Base-by-base conservation (phyloP, 345 rosid genomes). In the Lepidium didymum region DNA sequence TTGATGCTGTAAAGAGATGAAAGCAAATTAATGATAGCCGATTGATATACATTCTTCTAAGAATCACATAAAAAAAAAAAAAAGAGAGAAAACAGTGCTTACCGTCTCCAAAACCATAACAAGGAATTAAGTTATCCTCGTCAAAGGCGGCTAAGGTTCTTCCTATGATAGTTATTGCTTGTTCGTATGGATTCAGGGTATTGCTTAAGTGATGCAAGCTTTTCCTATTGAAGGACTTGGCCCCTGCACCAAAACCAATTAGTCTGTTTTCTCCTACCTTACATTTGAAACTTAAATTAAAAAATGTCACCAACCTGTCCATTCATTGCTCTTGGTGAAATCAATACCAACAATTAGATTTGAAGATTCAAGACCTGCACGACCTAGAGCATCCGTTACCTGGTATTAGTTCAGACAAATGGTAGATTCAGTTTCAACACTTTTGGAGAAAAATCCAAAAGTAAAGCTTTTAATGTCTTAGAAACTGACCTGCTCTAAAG, bases 81-180 rank as follows among this genome's bases (percentile, higher is more conserved):
- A 69, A 3, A 9, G 49, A 42, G 44, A 12, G 13, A 34, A 7
- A 56, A 38, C 15, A 74, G 38, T 71, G 72, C 49, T 15, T 80
- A 94, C 97, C 96, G 70, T 94, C 99, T 66, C 99, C 99, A 70
- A 94, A 94, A 65, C 99, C 99, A 61, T 56, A 94, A 72, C 99
- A 94, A 10, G 99, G 99, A 85, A 94, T 91, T 55, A 83, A 55
- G 81, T 91, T 94, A 64, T 94, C 99, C 44, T 94, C 99, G 36
- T 94, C 97, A 50, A 91, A 94, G 68, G 79, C 67, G 62, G 90
- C 83, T 75, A 94, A 80, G 31, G 97, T 94, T 79, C 81, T 86
- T 47, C 97, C 92, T 7, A 91, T 80, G 64, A 94, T 94, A 47
- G 93, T 82, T 56, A 94, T 94, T 8, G 99, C 97, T 67, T 86